Percentiles rank a stretch among this genome's conserved stretches.
Evolutionary conservation across 305 asterid genomes (phyloP).

Genomic region (Withania somnifera): DNA sequence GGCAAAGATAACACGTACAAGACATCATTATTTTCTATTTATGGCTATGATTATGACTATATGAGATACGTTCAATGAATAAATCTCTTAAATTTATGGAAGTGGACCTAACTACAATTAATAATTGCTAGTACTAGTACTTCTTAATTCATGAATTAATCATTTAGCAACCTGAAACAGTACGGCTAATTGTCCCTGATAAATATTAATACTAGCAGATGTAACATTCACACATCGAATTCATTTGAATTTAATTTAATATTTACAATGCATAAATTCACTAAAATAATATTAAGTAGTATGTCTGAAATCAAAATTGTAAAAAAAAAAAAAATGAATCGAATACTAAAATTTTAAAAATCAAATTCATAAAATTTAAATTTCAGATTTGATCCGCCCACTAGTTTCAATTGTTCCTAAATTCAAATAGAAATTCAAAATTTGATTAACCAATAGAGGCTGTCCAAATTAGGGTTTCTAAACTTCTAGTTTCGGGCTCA

Average conservation of each 20-base stretch:
- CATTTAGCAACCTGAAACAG: neutral
- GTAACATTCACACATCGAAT: neutral
- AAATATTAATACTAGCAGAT: too few relatives aligned
- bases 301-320: neutral
- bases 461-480: neutral
- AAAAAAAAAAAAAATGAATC: neutral
- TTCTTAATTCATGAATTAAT: neutral
- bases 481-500: neutral
- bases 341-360: neutral
- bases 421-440: neutral
- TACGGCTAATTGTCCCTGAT: too few relatives aligned
- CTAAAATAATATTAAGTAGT: neutral
- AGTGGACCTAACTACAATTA: neutral
- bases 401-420: neutral
- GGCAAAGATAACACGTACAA: neutral
- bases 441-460: neutral
- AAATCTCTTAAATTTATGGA: neutral
- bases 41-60: neutral
- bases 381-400: neutral
- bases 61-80: neutral
- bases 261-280: neutral
- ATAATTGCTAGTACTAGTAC: neutral
- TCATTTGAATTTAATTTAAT: neutral
- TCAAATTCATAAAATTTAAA: neutral
- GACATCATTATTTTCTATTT: neutral